Evolutionary conservation across 768 basidiomycete genomes (phyloP), one percentile per base, ranked within the genome.

Genomic region (Scleroderma bovista): DNA sequence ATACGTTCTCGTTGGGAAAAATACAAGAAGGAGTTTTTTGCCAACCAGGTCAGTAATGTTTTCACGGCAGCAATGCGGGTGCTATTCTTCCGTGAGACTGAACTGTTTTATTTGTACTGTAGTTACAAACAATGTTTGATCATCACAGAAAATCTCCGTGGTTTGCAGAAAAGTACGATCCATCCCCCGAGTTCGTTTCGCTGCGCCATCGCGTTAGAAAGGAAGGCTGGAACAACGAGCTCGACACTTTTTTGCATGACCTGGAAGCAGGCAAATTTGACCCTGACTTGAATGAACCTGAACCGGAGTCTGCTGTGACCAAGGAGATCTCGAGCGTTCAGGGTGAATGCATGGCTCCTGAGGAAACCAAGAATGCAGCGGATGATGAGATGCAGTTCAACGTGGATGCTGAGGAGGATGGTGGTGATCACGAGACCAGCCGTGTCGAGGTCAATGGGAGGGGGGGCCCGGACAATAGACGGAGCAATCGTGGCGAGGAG

Each of bases 121-220:
- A 97, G 93, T 82, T 95, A 62, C 90, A 91, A 75, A 87, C 88
- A 50, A 87, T 97, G 79, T 96, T 92, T 77, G 88, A 96, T 31
- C 88, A 92, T 69, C 94, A 97, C 74, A 81, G 84, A 70, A 86
- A 87, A 63, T 91, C 90, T n/a, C 86, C 92, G 13, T 97, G 94
- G 94, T 97, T 96, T 74, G 81, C 83, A 49, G 94, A 97, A 76
- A 90, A 91, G 68, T 97, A 97, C 73, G 90, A 93, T 53, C 86
- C 86, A 50, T 69, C 81, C 37, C 74, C 80, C 46, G 86, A 90
- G 59, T 80, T 78, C 62, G 76, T 79, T 48, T 75, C 76, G 48
- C 72, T 93, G 65, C 86, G 94, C 59, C 75, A 75, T 54, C 78
- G 92, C 57, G 81, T 93, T 54, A 80, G 88, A 64, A 86, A 83